Conservation (phyloP, 176 grass and related monocot species). For the Luzula sylvatica region DNA sequence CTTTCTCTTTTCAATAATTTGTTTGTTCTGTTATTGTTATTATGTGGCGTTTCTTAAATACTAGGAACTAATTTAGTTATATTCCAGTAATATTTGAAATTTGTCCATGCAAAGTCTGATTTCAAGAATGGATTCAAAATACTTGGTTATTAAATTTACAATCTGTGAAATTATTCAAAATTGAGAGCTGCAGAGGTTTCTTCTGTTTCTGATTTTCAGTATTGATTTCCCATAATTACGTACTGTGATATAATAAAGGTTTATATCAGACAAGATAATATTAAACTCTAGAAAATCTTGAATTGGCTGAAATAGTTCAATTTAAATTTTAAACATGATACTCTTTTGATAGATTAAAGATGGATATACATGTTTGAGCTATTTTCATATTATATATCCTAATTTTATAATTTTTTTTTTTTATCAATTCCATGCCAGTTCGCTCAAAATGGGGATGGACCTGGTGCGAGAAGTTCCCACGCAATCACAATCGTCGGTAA, state of each 20-base stretch:
- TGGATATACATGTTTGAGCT: neutral
- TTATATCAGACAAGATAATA: neutral
- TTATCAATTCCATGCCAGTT: conserved; percentile 25
- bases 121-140: neutral
- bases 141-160: neutral
- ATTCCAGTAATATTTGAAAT: neutral
- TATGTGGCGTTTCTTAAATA: neutral
- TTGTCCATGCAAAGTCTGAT: neutral
- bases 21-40: neutral
- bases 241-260: no score
- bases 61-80: neutral
- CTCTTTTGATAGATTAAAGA: neutral
- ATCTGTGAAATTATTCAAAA: neutral
- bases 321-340: neutral
- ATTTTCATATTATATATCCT: neutral
- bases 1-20: neutral
- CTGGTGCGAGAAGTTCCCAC: conserved; percentile 77
- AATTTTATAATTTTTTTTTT: neutral
- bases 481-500: conserved; percentile 46
- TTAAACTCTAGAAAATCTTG: neutral
- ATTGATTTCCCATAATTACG: no score
- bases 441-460: conserved; percentile 45
- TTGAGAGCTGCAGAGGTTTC: no score
- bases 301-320: neutral
- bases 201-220: no score